These are phyloP conservation scores for Bretziella fagacearum DNA, from an alignment of 2,329 filamentous ascomycete species.

Conservation along the genomic window DNA sequence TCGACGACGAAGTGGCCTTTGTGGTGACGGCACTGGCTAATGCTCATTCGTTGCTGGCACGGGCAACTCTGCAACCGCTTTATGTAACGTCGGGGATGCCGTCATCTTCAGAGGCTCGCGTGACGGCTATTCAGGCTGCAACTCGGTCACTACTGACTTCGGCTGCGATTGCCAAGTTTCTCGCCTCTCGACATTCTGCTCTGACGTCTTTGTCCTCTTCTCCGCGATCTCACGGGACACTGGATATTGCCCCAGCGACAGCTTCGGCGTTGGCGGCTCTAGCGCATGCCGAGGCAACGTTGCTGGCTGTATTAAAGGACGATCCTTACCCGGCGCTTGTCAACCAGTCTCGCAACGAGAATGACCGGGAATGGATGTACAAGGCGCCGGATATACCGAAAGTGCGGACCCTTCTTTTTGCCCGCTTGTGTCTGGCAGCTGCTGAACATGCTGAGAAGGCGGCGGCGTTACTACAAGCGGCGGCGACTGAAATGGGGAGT, in stretches of 20 bases:
- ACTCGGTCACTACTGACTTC: constrained; percentile 65
- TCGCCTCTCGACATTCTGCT: constrained; percentile 26
- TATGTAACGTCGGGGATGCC: constrained; percentile 48
- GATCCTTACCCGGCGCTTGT: constrained; percentile 79
- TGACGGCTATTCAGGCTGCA: constrained; percentile 51
- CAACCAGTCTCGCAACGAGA: constrained; percentile 63
- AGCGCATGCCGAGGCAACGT: constrained; percentile 70
- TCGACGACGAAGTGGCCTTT: constrained; percentile 76
- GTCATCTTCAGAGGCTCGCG: constrained; percentile 47
- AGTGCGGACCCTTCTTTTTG: constrained; percentile 75
- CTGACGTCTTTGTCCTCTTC: constrained; percentile 24
- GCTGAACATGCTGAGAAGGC: constrained; percentile 74
- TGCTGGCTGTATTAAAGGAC: constrained; percentile 81
- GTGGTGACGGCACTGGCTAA: constrained; percentile 60
- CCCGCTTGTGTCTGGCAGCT: constrained; percentile 70
- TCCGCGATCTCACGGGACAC: constrained; percentile 24
- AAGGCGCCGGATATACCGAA: constrained; percentile 74
- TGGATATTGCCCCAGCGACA: constrained; percentile 36
- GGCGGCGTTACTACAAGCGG: constrained; percentile 30
- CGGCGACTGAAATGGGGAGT: constrained; percentile 17
- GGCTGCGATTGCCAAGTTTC: constrained; percentile 58
- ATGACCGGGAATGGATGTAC: constrained; percentile 94
- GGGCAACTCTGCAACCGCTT: constrained; percentile 54
- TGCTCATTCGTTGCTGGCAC: constrained; percentile 53
- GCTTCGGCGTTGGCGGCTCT: constrained; percentile 44